phyloP scores from a whole-genome alignment of 2,329 filamentous ascomycete species.

The Alternaria sp. region DNA sequence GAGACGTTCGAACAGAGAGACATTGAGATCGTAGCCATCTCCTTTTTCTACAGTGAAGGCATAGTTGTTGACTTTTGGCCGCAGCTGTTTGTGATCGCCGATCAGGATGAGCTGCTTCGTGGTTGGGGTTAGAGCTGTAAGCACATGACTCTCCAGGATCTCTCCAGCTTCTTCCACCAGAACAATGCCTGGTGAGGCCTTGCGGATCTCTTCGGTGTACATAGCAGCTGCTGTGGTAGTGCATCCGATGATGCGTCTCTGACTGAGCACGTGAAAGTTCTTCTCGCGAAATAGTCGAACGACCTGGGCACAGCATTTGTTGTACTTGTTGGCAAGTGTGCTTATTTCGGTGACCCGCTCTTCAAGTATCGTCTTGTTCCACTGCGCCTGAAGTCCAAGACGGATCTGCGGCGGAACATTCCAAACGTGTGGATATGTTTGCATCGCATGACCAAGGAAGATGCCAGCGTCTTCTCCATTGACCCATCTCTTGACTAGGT shows the following conservation, averaged over 20 bases:
- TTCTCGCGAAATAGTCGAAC: conserved; percentile 36
- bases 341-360: conserved; percentile 58
- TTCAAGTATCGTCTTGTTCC: conserved; percentile 46
- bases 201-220: conserved; percentile 61
- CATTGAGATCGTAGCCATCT: conserved; percentile 70
- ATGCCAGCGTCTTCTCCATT: conserved; percentile 55
- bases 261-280: conserved; percentile 49
- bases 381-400: conserved; percentile 31
- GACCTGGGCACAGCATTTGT: conserved; percentile 52
- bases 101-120: conserved; percentile 72
- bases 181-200: conserved; percentile 64
- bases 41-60: conserved; percentile 67
- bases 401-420: conserved; percentile 52
- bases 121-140: conserved; percentile 63
- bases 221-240: conserved; percentile 75
- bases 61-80: conserved; percentile 71
- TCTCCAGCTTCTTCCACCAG: conserved; percentile 77
- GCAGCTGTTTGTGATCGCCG: conserved; percentile 75
- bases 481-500: conserved; percentile 64
- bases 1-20: conserved; percentile 73
- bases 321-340: conserved; percentile 50
- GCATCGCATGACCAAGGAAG: conserved; percentile 43
- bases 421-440: conserved; percentile 58
- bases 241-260: conserved; percentile 69
- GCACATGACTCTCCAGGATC: conserved; percentile 71